phyloP scores from a whole-genome alignment of 768 basidiomycete genomes.

The Mycena crocata region DNA sequence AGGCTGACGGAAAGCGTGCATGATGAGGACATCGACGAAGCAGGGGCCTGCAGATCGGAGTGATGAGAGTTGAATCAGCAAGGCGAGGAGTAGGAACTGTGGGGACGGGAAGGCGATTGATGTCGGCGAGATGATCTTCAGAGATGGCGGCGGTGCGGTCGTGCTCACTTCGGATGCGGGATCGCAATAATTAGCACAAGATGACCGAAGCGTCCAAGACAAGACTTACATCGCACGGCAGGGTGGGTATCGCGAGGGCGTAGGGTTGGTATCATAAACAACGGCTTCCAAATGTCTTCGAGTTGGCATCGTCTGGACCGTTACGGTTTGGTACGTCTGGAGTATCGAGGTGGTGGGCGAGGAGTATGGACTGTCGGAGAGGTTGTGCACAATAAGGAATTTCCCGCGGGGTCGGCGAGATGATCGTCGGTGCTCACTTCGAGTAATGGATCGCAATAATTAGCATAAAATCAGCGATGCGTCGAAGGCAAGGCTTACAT shows the following conservation, averaged over 20 bases:
- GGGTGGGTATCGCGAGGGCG: slow-evolving; percentile 82
- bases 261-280: slow-evolving; percentile 41
- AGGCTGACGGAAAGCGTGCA: slow-evolving; percentile 50
- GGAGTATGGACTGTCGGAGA: too few relatives aligned
- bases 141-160: slow-evolving; percentile 42
- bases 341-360: too few relatives aligned
- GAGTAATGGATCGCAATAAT: too few relatives aligned
- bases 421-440: too few relatives aligned
- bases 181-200: background rate
- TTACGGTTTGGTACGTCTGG: too few relatives aligned
- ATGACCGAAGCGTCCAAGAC: background rate
- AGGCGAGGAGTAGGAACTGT: slow-evolving; percentile 80
- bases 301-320: too few relatives aligned
- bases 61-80: slow-evolving; percentile 75
- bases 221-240: slow-evolving; percentile 32
- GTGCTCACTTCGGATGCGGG: slow-evolving; percentile 23
- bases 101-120: slow-evolving; percentile 82
- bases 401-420: too few relatives aligned
- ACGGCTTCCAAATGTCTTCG: slow-evolving; percentile 22
- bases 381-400: too few relatives aligned
- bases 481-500: too few relatives aligned
- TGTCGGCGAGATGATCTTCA: slow-evolving; percentile 76
- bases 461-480: too few relatives aligned
- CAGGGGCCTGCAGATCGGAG: slow-evolving; percentile 71
- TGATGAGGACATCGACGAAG: slow-evolving; percentile 43